Percentiles rank a stretch among this genome's conserved stretches.
phyloP scores from a whole-genome alignment of 2,329 filamentous ascomycete genomes.

The Beauveria caledonica region DNA sequence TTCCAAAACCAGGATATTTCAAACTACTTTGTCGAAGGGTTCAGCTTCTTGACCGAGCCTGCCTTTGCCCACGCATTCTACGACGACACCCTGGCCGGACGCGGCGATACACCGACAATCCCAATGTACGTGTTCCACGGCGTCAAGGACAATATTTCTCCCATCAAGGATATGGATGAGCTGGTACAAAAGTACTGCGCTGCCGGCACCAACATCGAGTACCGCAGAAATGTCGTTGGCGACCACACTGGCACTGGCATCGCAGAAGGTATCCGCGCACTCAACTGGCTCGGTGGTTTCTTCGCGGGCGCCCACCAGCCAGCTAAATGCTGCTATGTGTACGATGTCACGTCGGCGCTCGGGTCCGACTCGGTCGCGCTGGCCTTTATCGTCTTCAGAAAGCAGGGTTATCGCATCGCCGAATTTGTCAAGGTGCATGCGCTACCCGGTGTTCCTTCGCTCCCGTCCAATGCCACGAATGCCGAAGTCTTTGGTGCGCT shows the following conservation, averaged over 20 bases:
- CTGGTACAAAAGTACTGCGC: background rate
- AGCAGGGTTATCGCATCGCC: background rate
- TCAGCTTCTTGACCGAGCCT: background rate
- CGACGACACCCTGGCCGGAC: background rate
- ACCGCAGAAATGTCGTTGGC: background rate
- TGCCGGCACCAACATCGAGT: background rate
- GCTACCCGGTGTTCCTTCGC: background rate
- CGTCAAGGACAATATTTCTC: background rate
- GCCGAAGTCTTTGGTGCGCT: background rate
- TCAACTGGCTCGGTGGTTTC: background rate
- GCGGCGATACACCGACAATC: background rate
- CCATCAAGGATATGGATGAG: background rate
- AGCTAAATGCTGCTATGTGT: background rate
- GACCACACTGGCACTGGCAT: background rate
- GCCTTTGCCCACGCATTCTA: background rate
- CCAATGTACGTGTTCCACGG: background rate
- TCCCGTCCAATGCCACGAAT: background rate
- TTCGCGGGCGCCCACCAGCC: background rate
- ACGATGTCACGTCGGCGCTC: background rate
- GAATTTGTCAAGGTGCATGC: background rate
- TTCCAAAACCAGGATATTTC: constrained; percentile 4
- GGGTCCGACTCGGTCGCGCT: background rate
- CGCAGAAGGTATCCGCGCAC: background rate
- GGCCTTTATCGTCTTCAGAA: background rate
- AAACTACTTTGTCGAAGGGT: constrained; percentile 7